Conservation (phyloP, 139 green algal species). For the Chlamydomonas schloesseri region DNA sequence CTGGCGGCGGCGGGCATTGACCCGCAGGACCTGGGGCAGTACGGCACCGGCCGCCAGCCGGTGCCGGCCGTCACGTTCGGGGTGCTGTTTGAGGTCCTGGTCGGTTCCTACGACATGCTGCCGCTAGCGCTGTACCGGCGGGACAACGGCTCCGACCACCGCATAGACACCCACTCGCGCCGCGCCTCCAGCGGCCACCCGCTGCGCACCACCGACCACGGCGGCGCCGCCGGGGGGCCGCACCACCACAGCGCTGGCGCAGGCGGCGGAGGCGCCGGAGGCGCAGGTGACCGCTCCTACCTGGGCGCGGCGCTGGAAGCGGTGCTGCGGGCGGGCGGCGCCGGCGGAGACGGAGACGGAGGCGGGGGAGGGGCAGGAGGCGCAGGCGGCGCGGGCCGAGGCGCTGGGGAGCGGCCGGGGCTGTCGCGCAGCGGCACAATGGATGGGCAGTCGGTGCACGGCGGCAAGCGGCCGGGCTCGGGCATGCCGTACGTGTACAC, state of each 20-base stretch:
- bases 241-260: too few relatives aligned
- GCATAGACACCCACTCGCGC: background rate
- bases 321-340: too few relatives aligned
- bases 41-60: background rate
- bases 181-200: background rate
- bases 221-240: too few relatives aligned
- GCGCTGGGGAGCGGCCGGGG: too few relatives aligned
- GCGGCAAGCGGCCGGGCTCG: background rate
- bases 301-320: background rate
- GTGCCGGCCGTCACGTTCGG: background rate
- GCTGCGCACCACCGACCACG: background rate
- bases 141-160: background rate
- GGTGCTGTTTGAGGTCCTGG: conserved; percentile 12
- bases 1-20: too few relatives aligned
- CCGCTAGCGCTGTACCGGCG: conserved; percentile 26
- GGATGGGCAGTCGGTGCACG: background rate
- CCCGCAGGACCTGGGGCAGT: too few relatives aligned
- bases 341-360: too few relatives aligned
- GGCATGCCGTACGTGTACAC: conserved; percentile 45
- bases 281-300: background rate
- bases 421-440: background rate
- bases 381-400: too few relatives aligned
- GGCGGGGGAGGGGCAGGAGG: too few relatives aligned
- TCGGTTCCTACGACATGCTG: background rate
- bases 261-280: background rate